Percentiles rank a stretch among this genome's conserved stretches.
Evolutionary conservation across 192 early-diverging fungal species (phyloP).

Genomic region (Coemansia aciculifera): DNA sequence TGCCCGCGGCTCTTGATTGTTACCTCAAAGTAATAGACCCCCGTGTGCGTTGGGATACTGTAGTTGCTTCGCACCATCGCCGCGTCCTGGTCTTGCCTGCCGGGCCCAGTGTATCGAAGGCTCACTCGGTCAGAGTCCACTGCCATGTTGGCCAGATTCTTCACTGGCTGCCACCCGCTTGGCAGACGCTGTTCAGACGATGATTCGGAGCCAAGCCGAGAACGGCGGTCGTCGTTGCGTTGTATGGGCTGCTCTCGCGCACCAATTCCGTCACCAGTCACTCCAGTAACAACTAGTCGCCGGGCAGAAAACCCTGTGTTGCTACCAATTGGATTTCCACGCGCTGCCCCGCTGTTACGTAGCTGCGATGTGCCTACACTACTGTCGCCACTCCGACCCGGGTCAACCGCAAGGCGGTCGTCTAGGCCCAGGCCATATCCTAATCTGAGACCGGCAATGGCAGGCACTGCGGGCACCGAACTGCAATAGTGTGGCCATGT

Average conservation of each 20-base stretch:
- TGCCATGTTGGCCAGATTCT: conserved; percentile 26
- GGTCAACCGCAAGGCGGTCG: neutral
- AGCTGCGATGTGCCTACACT: neutral
- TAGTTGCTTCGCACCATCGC: conserved; percentile 77
- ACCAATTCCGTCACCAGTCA: neutral
- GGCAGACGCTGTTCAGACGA: conserved; percentile 18
- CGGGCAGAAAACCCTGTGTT: neutral
- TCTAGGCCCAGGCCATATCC: conserved; percentile 33
- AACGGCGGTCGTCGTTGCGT: neutral
- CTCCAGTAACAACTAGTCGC: neutral
- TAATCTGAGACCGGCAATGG: conserved; percentile 33
- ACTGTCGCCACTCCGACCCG: neutral
- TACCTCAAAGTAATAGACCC: conserved; percentile 93
- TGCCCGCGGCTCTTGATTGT: conserved; percentile 80
- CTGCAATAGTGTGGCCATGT: conserved; percentile 56
- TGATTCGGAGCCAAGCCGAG: neutral
- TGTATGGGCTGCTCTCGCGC: neutral
- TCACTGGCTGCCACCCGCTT: conserved; percentile 26
- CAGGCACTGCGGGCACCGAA: conserved; percentile 33
- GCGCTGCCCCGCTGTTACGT: conserved; percentile 3
- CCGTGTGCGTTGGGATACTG: conserved; percentile 81
- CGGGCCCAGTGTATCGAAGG: conserved; percentile 58
- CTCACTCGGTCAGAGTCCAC: conserved; percentile 30
- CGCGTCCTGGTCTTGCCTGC: conserved; percentile 75
- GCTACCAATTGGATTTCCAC: neutral